Conservation (phyloP, 371 early-diverging fungal genomes). For the Rhizopus arrhizus region DNA sequence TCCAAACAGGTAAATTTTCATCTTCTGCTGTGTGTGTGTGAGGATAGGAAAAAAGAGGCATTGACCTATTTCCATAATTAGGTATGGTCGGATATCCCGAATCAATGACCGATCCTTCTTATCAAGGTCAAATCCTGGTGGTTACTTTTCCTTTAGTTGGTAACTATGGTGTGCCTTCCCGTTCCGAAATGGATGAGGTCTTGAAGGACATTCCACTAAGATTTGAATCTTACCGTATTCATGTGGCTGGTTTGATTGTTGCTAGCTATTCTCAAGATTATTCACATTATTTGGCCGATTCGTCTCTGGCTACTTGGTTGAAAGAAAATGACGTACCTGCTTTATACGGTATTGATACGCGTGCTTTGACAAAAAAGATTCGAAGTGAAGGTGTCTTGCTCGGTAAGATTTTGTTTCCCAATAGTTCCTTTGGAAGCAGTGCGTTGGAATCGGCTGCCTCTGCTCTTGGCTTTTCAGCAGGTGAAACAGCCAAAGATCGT, state of each 20-base stretch:
- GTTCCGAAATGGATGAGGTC: slow-evolving; percentile 68
- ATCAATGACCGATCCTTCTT: slow-evolving; percentile 95
- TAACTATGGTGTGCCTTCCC: slow-evolving; percentile 93
- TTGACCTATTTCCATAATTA: slow-evolving; percentile 18
- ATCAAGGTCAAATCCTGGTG: slow-evolving; percentile 93
- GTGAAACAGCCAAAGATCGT: slow-evolving; percentile 33
- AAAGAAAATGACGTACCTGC: slow-evolving; percentile 85
- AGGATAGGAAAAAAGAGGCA: not conserved
- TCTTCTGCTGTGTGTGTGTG: slow-evolving; percentile 3
- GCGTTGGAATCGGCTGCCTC: slow-evolving; percentile 40
- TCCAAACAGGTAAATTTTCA: slow-evolving; percentile 85
- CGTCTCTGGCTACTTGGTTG: slow-evolving; percentile 89
- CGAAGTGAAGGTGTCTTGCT: slow-evolving; percentile 86
- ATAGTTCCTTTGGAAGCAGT: slow-evolving; percentile 35
- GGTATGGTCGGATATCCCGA: slow-evolving; percentile 83
- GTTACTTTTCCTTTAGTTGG: slow-evolving; percentile 87
- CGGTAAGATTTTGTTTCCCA: slow-evolving; percentile 83
- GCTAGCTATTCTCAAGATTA: slow-evolving; percentile 84
- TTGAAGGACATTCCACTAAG: slow-evolving; percentile 81
- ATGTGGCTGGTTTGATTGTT: slow-evolving; percentile 87
- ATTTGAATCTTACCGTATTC: slow-evolving; percentile 87
- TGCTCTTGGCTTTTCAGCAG: slow-evolving; percentile 38
- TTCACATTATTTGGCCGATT: slow-evolving; percentile 92
- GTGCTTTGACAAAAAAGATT: slow-evolving; percentile 86
- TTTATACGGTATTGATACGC: slow-evolving; percentile 91